These are phyloP conservation scores for Tilletia horrida DNA, from an alignment of 1,284 basidiomycete species.

Conservation along the genomic window DNA sequence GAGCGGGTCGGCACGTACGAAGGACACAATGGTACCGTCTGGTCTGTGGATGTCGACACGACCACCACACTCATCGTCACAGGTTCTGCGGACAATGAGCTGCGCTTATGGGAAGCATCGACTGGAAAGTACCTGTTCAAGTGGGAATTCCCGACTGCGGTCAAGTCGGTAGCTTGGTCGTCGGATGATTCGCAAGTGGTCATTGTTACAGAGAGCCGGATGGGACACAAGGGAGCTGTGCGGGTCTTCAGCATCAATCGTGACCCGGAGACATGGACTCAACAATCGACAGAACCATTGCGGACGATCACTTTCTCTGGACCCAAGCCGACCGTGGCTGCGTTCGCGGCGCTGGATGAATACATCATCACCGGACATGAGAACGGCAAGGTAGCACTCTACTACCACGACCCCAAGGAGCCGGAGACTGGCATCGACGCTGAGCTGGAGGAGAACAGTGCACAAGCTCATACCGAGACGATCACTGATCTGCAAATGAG, in stretches of 20 bases:
- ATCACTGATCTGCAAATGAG: constrained; percentile 86
- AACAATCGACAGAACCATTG: constrained; percentile 43
- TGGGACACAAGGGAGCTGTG: constrained; percentile 68
- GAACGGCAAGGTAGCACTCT: constrained; percentile 73
- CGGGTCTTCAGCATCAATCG: constrained; percentile 75
- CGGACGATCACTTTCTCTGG: constrained; percentile 54
- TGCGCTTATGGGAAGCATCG: constrained; percentile 85
- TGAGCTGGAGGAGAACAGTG: constrained; percentile 76
- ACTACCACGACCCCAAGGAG: constrained; percentile 53
- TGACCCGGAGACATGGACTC: constrained; percentile 44
- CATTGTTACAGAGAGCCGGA: constrained; percentile 93
- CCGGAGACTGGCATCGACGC: constrained; percentile 63
- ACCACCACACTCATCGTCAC: constrained; percentile 82
- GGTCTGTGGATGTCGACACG: constrained; percentile 92
- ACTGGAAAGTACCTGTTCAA: constrained; percentile 73
- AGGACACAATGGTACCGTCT: constrained; percentile 92
- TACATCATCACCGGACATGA: constrained; percentile 91
- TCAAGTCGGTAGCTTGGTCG: constrained; percentile 88
- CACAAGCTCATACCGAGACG: constrained; percentile 38
- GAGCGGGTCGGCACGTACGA: constrained; percentile 95
- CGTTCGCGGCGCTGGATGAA: constrained; percentile 76
- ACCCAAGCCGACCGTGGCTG: constrained; percentile 84
- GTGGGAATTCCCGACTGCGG: constrained; percentile 98
- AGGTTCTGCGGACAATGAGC: constrained; percentile 79
- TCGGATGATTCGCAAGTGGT: constrained; percentile 65